Base-by-base conservation (phyloP, 1,284 basidiomycete species). In the Phenoliferia sp. region DNA sequence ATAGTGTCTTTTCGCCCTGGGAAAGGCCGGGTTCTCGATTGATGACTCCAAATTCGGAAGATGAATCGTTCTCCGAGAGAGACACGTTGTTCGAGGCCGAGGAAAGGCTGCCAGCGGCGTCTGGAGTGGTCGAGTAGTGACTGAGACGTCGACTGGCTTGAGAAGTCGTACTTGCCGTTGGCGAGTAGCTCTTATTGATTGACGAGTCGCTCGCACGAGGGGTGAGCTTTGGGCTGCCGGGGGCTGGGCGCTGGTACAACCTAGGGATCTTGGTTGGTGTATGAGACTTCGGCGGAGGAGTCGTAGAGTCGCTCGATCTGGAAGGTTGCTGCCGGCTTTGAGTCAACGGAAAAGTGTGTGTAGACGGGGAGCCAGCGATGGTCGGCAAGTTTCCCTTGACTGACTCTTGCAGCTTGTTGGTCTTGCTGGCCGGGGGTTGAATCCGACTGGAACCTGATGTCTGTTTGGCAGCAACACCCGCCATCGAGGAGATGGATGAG, bases 211-310 rank as follows among this genome's bases (percentile, higher is more conserved):
- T 61, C n/a, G 44, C 59, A n/a, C 59, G 59, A 6, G 44, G 39
- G 2, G 59, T 52, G 28, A 61, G 59, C 22, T 48, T 39, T 0
- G 59, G 59, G 19, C 59, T 61, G 29, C 29, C 67, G 22, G 59
- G 22, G 7, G 35, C 31, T 19, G 34, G 3, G 7, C 63, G 33
- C 50, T 65, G 58, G 58, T 63, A 60, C 65, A 74, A 65, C 1
- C 93, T 88, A 61, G 94, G 94, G 74, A 96, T 97, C 82, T 94
- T 94, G 29, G 94, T 97, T 0, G 94, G 92, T 0, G 82, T 83
- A 4, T 77, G 76, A 31, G 73, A 72, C 34, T 66, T 64, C 5
- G 72, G 72, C 15, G 70, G 68, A 16, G 72, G 68, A 0, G 66
- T 64, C 0, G n/a, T 50, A 34, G 34, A 32, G 60, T 36, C 31